phyloP scores from a whole-genome alignment of 2,329 filamentous ascomycete species.

The Penicillium oxalicum region DNA sequence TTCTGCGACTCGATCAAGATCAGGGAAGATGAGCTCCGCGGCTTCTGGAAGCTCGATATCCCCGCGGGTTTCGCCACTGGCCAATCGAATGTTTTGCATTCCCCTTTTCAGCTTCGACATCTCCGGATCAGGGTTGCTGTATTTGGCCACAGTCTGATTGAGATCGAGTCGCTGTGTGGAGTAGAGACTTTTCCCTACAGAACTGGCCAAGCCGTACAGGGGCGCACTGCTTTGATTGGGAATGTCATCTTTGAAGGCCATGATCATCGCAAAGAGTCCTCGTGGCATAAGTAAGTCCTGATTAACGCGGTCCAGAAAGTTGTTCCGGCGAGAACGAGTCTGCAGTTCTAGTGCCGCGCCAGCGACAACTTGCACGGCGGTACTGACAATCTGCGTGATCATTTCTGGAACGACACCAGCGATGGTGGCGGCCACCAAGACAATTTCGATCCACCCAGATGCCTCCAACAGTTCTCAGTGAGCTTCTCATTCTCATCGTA shows the following conservation, averaged over 20 bases:
- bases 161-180: constrained; percentile 7
- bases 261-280: constrained; percentile 26
- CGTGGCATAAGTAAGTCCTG: constrained; percentile 28
- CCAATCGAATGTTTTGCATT: constrained; percentile 3
- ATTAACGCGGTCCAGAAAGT: constrained; percentile 27
- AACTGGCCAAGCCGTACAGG: not conserved
- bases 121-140: constrained; percentile 2
- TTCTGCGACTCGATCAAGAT: constrained; percentile 7
- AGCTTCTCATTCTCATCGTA: too few species aligned
- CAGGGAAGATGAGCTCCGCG: constrained; percentile 8
- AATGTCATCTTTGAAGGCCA: constrained; percentile 21
- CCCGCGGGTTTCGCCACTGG: constrained; percentile 2
- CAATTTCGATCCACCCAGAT: constrained; percentile 6
- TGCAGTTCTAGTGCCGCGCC: constrained; percentile 25
- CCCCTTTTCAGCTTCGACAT: constrained; percentile 1
- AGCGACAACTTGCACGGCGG: constrained; percentile 21
- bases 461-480: not conserved
- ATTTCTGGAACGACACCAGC: constrained; percentile 1
- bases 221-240: constrained; percentile 1
- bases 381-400: constrained; percentile 12
- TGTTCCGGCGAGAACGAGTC: constrained; percentile 20
- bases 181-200: constrained; percentile 6
- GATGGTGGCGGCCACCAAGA: constrained; percentile 4
- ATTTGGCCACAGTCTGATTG: constrained; percentile 3
- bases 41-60: constrained; percentile 10